phyloP scores from a whole-genome alignment of 2,329 filamentous ascomycete species.

The Acephala macrosclerotiorum region DNA sequence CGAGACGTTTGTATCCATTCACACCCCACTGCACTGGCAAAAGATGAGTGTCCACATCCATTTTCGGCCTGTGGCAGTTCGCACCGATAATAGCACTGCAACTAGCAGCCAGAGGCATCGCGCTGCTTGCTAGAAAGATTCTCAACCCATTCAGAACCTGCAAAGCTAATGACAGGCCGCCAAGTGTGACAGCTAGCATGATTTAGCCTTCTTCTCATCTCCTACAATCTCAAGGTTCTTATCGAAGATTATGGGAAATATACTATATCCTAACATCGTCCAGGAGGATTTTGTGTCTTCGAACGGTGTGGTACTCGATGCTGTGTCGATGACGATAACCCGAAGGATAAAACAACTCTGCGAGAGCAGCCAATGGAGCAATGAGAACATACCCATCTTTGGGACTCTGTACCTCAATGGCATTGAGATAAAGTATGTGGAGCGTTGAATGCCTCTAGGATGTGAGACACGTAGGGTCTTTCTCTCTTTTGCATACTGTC shows the following conservation, averaged over 20 bases:
- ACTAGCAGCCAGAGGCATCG: neutral
- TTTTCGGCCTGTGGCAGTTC: neutral
- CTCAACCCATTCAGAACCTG: neutral
- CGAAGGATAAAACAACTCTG: conserved; percentile 44
- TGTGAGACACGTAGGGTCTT: conserved; percentile 43
- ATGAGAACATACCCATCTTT: conserved; percentile 36
- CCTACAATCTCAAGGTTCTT: neutral
- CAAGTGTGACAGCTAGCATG: neutral
- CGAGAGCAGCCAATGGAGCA: conserved; percentile 50
- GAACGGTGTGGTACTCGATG: neutral
- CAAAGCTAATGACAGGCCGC: neutral
- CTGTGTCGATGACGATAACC: neutral
- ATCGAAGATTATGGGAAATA: neutral
- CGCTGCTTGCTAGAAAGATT: too few relatives aligned
- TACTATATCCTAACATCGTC: neutral
- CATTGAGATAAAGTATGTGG: conserved; percentile 45
- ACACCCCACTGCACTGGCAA: conserved; percentile 1
- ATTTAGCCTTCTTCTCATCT: too few relatives aligned
- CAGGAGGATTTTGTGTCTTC: neutral
- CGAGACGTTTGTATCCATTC: too few relatives aligned
- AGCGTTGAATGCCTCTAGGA: conserved; percentile 41
- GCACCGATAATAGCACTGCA: neutral
- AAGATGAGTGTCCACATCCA: neutral
- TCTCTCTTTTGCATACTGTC: conserved; percentile 39
- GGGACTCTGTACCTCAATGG: conserved; percentile 47